Evolutionary conservation across 1,284 basidiomycete species (phyloP).

Genomic region (Polyporus tsugae): DNA sequence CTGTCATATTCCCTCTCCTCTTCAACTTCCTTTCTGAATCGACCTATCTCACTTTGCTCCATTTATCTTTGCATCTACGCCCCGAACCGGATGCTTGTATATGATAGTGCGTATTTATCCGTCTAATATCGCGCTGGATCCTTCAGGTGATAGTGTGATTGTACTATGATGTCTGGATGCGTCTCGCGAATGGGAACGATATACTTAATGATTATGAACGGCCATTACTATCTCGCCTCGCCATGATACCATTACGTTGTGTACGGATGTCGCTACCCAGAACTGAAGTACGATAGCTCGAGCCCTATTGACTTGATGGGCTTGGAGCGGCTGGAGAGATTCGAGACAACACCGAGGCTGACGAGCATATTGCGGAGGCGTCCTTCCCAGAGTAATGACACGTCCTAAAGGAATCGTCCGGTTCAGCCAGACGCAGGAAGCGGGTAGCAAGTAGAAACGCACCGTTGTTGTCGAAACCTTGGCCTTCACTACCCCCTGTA

Average conservation of each 20-base stretch:
- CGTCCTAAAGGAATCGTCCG: constrained; percentile 60
- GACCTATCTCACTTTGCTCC: background rate
- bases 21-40: background rate
- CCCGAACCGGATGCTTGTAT: constrained; percentile 23
- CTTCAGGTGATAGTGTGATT: constrained; percentile 29
- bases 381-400: constrained; percentile 94
- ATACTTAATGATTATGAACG: constrained; percentile 22
- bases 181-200: constrained; percentile 24
- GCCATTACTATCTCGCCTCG: background rate
- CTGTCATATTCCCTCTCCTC: background rate
- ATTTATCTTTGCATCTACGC: background rate
- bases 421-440: background rate
- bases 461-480: constrained; percentile 90
- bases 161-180: constrained; percentile 32
- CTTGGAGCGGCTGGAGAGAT: constrained; percentile 83
- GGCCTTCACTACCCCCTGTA: constrained; percentile 89
- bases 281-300: constrained; percentile 92
- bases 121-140: constrained; percentile 31
- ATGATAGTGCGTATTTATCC: constrained; percentile 28
- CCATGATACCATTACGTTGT: background rate
- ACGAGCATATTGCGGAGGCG: constrained; percentile 90
- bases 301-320: constrained; percentile 90
- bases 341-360: constrained; percentile 88
- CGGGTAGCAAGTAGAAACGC: constrained; percentile 38
- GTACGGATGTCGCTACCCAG: constrained; percentile 51